These are phyloP conservation scores for Tetracladium marchalianum DNA, from an alignment of 495 filamentous ascomycete species.

Conservation along the genomic window DNA sequence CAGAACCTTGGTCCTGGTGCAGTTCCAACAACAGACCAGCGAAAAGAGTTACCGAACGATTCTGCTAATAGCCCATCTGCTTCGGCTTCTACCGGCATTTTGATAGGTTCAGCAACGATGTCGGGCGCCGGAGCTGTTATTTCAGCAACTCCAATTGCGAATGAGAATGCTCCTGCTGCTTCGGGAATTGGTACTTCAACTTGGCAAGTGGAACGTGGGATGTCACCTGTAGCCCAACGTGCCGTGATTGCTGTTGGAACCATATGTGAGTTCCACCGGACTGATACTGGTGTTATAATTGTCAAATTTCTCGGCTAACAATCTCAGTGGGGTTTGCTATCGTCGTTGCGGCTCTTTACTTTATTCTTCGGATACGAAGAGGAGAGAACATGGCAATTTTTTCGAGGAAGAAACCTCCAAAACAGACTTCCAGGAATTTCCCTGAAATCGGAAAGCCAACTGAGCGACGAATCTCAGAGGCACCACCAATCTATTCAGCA, in stretches of 20 bases:
- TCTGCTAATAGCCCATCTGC: not conserved
- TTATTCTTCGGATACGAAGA: slow-evolving; percentile 10
- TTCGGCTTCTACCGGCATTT: not conserved
- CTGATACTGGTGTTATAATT: not conserved
- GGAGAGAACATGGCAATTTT: slow-evolving; percentile 2
- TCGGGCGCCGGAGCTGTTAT: not conserved
- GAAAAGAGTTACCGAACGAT: not conserved
- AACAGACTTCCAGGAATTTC: slow-evolving; percentile 8
- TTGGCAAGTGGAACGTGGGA: not conserved
- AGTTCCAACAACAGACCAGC: slow-evolving; percentile 1
- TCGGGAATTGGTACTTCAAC: not conserved
- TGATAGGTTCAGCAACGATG: too few relatives aligned
- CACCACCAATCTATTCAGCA: slow-evolving; percentile 12
- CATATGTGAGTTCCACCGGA: slow-evolving; percentile 21
- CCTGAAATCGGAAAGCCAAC: slow-evolving; percentile 13
- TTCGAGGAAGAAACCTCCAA: slow-evolving; percentile 3
- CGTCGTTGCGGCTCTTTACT: slow-evolving; percentile 9
- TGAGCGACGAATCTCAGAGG: slow-evolving; percentile 4
- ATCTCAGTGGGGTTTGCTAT: slow-evolving; percentile 18
- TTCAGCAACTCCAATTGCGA: slow-evolving; percentile 1
- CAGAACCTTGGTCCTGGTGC: not conserved
- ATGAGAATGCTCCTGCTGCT: not conserved
- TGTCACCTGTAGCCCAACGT: slow-evolving; percentile 27
- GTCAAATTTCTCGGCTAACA: not conserved
- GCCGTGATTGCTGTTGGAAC: slow-evolving; percentile 36